phyloP scores from a whole-genome alignment of 352 stramenopile species.

The Pythium grandisporangium region DNA sequence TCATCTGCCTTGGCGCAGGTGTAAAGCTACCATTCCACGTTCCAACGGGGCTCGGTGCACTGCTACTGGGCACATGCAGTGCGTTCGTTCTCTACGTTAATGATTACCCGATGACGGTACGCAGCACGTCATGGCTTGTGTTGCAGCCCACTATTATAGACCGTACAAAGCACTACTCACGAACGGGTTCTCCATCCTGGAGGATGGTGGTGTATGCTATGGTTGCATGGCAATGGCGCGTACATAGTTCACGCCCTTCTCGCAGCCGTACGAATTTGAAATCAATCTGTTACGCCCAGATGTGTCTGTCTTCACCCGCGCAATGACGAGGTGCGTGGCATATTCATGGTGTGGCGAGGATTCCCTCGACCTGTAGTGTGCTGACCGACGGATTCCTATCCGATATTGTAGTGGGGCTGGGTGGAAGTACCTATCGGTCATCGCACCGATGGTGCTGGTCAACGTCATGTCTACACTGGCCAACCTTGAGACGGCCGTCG shows the following conservation, averaged over 20 bases:
- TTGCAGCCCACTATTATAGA: too few relatives aligned
- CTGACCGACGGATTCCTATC: background rate
- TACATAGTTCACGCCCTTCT: constrained; percentile 17
- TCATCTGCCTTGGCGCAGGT: constrained; percentile 28
- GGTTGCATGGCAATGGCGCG: background rate
- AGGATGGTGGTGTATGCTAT: background rate
- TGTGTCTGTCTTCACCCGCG: constrained; percentile 10
- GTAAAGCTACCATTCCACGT: constrained; percentile 29
- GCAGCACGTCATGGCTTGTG: background rate
- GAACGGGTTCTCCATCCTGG: too few relatives aligned
- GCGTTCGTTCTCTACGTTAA: constrained; percentile 17
- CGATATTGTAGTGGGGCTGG: constrained; percentile 13
- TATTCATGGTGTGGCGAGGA: too few relatives aligned
- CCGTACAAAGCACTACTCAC: too few relatives aligned
- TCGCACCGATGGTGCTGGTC: constrained; percentile 31
- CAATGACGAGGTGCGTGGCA: constrained; percentile 16
- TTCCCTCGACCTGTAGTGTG: background rate
- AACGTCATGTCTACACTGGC: constrained; percentile 35
- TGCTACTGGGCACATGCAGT: constrained; percentile 19
- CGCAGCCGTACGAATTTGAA: constrained; percentile 17
- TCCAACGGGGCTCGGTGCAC: constrained; percentile 18
- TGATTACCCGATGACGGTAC: constrained; percentile 15
- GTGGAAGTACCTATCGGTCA: constrained; percentile 30
- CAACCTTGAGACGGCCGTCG: constrained; percentile 23
- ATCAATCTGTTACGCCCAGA: constrained; percentile 11